phyloP scores from a whole-genome alignment of 805 yeast genomes.

The Candida arabinofermentans region DNA sequence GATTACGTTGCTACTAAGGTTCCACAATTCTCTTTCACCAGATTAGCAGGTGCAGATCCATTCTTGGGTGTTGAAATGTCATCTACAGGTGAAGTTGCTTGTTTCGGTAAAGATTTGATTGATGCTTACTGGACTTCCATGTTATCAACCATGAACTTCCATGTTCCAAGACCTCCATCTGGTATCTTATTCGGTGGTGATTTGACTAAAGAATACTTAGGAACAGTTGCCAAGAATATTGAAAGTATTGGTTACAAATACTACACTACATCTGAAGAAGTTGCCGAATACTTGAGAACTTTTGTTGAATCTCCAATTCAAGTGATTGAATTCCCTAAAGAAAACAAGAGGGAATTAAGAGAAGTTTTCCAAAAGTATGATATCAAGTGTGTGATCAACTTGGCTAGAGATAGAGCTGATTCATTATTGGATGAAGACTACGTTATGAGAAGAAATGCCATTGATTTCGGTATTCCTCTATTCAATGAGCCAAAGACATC shows the following conservation, averaged over 20 bases:
- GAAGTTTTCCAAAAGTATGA: constrained; percentile 88
- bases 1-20: constrained; percentile 93
- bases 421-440: constrained; percentile 82
- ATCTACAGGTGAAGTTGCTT: constrained; percentile 98
- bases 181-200: constrained; percentile 96
- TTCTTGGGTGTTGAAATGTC: constrained; percentile 99
- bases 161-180: constrained; percentile 84
- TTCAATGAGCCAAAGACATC: constrained; percentile 97
- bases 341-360: constrained; percentile 88
- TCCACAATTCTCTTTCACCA: constrained; percentile 97
- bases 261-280: constrained; percentile 71
- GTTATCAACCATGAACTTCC: constrained; percentile 96
- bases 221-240: constrained; percentile 65
- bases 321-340: constrained; percentile 85
- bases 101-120: constrained; percentile 78
- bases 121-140: constrained; percentile 98
- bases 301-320: constrained; percentile 46
- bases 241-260: constrained; percentile 75
- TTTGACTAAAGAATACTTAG: constrained; percentile 63
- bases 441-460: constrained; percentile 98
- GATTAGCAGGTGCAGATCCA: constrained; percentile 99
- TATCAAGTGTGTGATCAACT: constrained; percentile 84
- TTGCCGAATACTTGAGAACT: constrained; percentile 61
- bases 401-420: constrained; percentile 89
- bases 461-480: constrained; percentile 93